Evolutionary conservation across 352 stramenopile genomes (phyloP).

Genomic region (Phytopythium helicoides): DNA sequence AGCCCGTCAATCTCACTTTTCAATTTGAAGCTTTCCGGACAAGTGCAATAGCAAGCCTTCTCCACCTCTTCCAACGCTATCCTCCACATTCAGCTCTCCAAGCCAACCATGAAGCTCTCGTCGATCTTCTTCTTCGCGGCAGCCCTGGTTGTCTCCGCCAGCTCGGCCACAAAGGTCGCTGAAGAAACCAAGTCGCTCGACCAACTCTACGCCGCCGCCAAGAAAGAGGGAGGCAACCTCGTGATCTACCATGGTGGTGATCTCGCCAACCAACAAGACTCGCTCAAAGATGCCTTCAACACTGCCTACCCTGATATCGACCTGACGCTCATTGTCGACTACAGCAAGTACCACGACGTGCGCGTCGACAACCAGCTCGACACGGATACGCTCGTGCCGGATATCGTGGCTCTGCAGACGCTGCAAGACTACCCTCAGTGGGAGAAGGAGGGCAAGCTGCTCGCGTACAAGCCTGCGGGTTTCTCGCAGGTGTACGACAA

Average conservation of each 20-base stretch:
- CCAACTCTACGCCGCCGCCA: constrained; percentile 41
- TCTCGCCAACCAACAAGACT: constrained; percentile 20
- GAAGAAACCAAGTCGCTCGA: constrained; percentile 44
- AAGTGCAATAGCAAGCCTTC: too few species aligned
- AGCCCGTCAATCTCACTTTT: too few species aligned
- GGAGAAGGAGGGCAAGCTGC: constrained; percentile 31
- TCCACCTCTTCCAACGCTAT: neutral
- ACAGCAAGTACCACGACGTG: constrained; percentile 54
- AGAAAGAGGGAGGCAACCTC: constrained; percentile 49
- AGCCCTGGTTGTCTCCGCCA: constrained; percentile 3
- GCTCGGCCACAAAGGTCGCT: neutral
- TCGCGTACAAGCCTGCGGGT: constrained; percentile 47
- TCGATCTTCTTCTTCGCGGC: constrained; percentile 4
- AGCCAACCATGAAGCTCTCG: neutral
- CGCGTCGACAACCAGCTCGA: constrained; percentile 64
- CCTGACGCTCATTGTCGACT: constrained; percentile 54
- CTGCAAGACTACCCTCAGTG: constrained; percentile 52
- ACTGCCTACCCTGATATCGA: constrained; percentile 48
- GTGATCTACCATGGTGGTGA: constrained; percentile 41
- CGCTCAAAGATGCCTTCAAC: constrained; percentile 18
- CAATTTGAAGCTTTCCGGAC: too few species aligned
- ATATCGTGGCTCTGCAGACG: constrained; percentile 47
- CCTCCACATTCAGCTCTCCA: neutral
- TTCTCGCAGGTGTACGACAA: constrained; percentile 49
- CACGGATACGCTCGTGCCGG: constrained; percentile 33